A percentile compares a stretch with the other conserved stretches of the same genome.
phyloP scores from a whole-genome alignment of 805 yeast species.

The Kodamaea kaohsiungensis region DNA sequence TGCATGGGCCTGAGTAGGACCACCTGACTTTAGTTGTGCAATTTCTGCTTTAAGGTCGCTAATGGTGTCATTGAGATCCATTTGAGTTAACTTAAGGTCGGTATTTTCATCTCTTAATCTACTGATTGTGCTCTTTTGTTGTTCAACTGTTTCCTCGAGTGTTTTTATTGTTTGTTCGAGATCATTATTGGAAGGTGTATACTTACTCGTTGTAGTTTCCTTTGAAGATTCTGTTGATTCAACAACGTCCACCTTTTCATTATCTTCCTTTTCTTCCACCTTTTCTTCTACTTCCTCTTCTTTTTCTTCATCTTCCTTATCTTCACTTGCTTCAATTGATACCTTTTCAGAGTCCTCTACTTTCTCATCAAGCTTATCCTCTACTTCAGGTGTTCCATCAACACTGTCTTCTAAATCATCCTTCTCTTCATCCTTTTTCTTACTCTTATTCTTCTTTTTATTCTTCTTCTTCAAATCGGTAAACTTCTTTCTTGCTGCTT shows the following conservation, averaged over 20 bases:
- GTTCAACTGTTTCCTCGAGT: slow-evolving; percentile 27
- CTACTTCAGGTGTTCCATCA: slow-evolving; percentile 4
- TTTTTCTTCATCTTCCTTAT: slow-evolving; percentile 6
- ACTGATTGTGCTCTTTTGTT: slow-evolving; percentile 36
- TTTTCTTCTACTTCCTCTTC: slow-evolving; percentile 15
- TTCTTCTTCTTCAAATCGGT: slow-evolving; percentile 65
- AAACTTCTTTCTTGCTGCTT: slow-evolving; percentile 71
- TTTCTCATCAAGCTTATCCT: neutral
- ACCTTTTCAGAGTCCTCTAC: neutral
- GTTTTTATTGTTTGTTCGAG: slow-evolving; percentile 13
- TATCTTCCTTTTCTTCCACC: slow-evolving; percentile 11
- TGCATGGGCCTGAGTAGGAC: neutral
- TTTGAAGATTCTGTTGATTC: slow-evolving; percentile 5
- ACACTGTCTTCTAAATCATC: slow-evolving; percentile 11
- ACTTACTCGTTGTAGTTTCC: slow-evolving; percentile 10
- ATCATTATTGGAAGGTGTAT: slow-evolving; percentile 3
- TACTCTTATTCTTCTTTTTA: slow-evolving; percentile 55
- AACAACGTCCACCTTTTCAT: slow-evolving; percentile 6
- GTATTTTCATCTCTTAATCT: slow-evolving; percentile 44
- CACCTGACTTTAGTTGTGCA: slow-evolving; percentile 14
- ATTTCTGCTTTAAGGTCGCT: slow-evolving; percentile 28
- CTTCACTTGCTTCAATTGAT: neutral
- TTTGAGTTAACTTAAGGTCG: slow-evolving; percentile 37
- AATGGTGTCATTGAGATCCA: slow-evolving; percentile 40
- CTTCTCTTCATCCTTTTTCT: slow-evolving; percentile 39